These are phyloP conservation scores for Zygotorulaspora danielsina DNA, from an alignment of 805 yeast species.

Conservation along the genomic window DNA sequence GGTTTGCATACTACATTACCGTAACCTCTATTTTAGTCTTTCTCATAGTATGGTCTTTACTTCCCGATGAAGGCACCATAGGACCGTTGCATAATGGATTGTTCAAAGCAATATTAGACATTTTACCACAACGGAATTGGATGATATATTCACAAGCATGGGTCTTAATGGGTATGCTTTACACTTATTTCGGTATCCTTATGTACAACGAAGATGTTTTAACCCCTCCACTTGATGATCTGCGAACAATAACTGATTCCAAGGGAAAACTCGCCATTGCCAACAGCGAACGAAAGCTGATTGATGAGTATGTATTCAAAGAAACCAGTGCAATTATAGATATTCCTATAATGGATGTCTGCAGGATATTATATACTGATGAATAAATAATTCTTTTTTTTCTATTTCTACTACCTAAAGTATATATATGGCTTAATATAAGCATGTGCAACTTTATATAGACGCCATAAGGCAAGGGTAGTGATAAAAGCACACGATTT, in stretches of 20 bases:
- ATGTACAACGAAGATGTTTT: conserved; percentile 72
- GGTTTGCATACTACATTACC: conserved; percentile 76
- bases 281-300: conserved; percentile 16
- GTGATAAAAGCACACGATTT: no score
- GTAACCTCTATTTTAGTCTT: conserved; percentile 51
- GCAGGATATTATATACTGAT: conserved; percentile 52
- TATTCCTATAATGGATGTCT: conserved; percentile 67
- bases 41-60: conserved; percentile 69
- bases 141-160: conserved; percentile 72
- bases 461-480: no score
- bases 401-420: background rate
- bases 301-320: conserved; percentile 42
- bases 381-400: conserved; percentile 1
- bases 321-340: conserved; percentile 87
- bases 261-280: conserved; percentile 40
- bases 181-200: conserved; percentile 64
- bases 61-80: conserved; percentile 42
- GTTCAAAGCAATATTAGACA: conserved; percentile 44
- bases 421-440: conserved; percentile 3
- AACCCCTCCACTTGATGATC: conserved; percentile 55
- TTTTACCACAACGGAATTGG: conserved; percentile 93
- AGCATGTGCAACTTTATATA: no score
- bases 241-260: conserved; percentile 67
- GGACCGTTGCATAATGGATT: conserved; percentile 19
- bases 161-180: conserved; percentile 66